These are phyloP conservation scores for Wallacemonas sp. DNA, from an alignment of 208 protist genomes.

Conservation along the genomic window DNA sequence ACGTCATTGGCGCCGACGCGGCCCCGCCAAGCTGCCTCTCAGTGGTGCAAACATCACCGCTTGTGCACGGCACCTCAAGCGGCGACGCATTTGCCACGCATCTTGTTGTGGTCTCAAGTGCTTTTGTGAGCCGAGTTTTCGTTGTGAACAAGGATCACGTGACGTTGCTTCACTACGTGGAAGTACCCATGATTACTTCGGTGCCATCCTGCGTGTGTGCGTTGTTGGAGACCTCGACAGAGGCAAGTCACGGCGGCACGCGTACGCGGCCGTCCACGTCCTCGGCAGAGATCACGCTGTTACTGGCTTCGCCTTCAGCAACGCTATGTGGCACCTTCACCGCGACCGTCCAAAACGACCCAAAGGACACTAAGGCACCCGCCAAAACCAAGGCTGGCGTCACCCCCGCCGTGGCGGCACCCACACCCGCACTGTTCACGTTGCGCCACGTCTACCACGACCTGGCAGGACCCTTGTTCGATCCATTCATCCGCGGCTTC, in stretches of 20 bases:
- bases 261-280: not conserved
- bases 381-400: too few relatives aligned
- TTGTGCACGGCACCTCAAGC: not conserved
- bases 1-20: conserved; percentile 6
- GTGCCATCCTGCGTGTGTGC: conserved; percentile 47
- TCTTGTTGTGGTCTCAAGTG: conserved; percentile 49
- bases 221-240: conserved; percentile 13
- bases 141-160: not conserved
- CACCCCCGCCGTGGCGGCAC: too few relatives aligned
- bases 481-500: not conserved
- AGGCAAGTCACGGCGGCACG: too few relatives aligned
- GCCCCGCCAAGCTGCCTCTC: conserved; percentile 19
- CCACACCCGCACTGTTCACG: not conserved
- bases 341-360: too few relatives aligned
- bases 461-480: not conserved
- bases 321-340: conserved; percentile 20
- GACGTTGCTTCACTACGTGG: conserved; percentile 40
- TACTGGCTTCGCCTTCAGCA: conserved; percentile 23
- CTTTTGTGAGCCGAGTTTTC: conserved; percentile 50
- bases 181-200: conserved; percentile 36
- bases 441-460: not conserved
- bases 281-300: conserved; percentile 12
- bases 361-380: too few relatives aligned
- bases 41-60: conserved; percentile 6
- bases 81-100: conserved; percentile 4